Base-by-base conservation (phyloP, 1,139 yeast genomes). In the Taphrina betulina region DNA sequence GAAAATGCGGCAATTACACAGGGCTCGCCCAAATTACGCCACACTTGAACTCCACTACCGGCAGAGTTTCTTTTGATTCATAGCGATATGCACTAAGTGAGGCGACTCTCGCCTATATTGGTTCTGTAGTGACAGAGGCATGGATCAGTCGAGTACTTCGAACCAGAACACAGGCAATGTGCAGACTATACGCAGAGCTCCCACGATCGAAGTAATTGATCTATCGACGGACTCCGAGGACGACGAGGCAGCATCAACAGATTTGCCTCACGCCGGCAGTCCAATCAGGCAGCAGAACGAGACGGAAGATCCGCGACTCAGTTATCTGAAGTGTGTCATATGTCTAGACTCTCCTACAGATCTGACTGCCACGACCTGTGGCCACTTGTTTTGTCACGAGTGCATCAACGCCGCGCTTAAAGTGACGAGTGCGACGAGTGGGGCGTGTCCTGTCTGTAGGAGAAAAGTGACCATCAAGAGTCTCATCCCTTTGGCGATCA, bases 261-360 rank as follows among this genome's bases (percentile, higher is more conserved):
- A n/a, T 10, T 22, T n/a, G n/a, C n/a, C 23, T 12, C n/a, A n/a
- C 12, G 29, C 17, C 8, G 46, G 20, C n/a, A 40, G 29, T 31
- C 54, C 40, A 3, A n/a, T 43, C 40, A 50, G 29, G 46, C 45
- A 20, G 40, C 44, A 12, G 7, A 48, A 48, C 12, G 43, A 37
- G 19, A 19, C 41, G 16, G 40, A 34, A 23, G 46, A 50, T 40
- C 46, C 54, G 12, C 54, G 54, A n/a, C 46, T 50, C 5, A 31
- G 46, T n/a, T 31, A 24, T 22, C n/a, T 52, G 29, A 41, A 35
- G 19, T 52, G 56, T 22, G 56, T 52, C 37, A 42, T 52, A 10
- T 52, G 56, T 26, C 36, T 52, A n/a, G 56, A 52, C 16, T 17
- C 31, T 2, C 56, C 56, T 14, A 52, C 56, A 16, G 56, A 52